Base-by-base conservation (phyloP, 148 eudicot species). In the Cornus suecica region DNA sequence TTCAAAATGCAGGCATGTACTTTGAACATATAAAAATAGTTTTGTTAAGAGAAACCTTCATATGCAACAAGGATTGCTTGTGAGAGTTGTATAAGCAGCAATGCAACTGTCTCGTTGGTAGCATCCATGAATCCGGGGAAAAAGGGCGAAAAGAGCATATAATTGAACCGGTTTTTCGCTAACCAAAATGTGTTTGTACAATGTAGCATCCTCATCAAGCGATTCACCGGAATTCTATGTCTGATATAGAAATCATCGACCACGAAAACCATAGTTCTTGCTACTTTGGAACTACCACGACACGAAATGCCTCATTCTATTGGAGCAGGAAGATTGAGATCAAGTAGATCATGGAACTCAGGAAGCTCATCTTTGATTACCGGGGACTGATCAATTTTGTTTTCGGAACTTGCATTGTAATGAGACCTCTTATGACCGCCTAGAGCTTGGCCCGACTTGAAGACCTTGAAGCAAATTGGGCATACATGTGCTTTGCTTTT, bases 351-450 rank as follows among this genome's bases (percentile, higher is more conserved):
- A 61, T 68, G 76, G 70, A 24, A 66, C 32, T 79, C 75, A 30
- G 85, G 68, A 65, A 56, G 62, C 66, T 72, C 75, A 20, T 73
- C 32, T 51, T 79, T 76, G 23, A 66, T 24, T 26, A 30, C 77
- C 4, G 67, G 61, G 29, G 54, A 66, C 16, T 67, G 81, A 65
- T 75, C 45, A 62, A 18, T 69, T 31, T 11, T 84, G 30, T 77
- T 83, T 54, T 41, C 70, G 56, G 70, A 58, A 37, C 82, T 81
- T n/a, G 84, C 89, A 27, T 88, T 70, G 79, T 91, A 87, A 83
- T 92, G 97, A 76, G 99, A 86, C 86, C 99, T 89, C 84, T 95
- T 95, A 74, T 95, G 99, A 54, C 99, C 99, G 7, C 99, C 99
- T 63, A 95, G 82, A 65, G 99, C 99, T 84, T 95, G 99, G 62